Base-by-base conservation (phyloP, 2,329 filamentous ascomycete genomes). In the Fusarium scirpi region DNA sequence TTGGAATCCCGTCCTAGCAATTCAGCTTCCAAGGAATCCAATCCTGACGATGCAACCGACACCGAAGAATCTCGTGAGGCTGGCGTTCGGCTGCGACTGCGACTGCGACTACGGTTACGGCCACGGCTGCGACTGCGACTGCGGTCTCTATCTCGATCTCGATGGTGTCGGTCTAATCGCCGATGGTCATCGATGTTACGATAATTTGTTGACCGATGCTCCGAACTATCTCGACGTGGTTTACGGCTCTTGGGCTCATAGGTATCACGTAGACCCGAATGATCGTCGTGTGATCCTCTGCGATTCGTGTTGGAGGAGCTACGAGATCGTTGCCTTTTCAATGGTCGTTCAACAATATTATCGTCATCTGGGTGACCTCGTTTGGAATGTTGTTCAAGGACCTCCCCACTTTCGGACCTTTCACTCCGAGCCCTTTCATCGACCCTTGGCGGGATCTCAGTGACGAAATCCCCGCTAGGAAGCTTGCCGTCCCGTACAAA, bases 21-120 rank as follows among this genome's bases (percentile, higher is more conserved):
- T 56, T 81, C 80, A 4, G 80, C 80, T 63, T 82, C 80, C 12
- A 82, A 65, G 9, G 79, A 81, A 59, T 80, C 79, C 44, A 82
- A 67, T 10, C 80, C 80, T 12, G 80, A 82, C 3, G 78, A 80
- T 34, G 76, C 75, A 51, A 69, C 76, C 20, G 78, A 78, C 18
- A 76, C 69, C 7, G 76, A 78, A 29, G 78, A 79, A 40, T 71
- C 72, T 29, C 76, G 68, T 7, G 78, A 79, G 18, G 67, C 72
- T 25, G 71, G 70, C 8, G 78, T 77, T 52, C 69, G 73, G 34
- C 48, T 60, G 52, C 59, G 59, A 40, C 54, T 60, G 52, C 59
- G 59, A 40, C 54, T 54, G 11, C 52, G 62, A 27, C 47, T 54
- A n/a, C 62, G 61, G n/a, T 25, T 41, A 29, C 41, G 65, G 10